Conservation (phyloP, 2,329 filamentous ascomycete species). For the Fusarium zealandicum region DNA sequence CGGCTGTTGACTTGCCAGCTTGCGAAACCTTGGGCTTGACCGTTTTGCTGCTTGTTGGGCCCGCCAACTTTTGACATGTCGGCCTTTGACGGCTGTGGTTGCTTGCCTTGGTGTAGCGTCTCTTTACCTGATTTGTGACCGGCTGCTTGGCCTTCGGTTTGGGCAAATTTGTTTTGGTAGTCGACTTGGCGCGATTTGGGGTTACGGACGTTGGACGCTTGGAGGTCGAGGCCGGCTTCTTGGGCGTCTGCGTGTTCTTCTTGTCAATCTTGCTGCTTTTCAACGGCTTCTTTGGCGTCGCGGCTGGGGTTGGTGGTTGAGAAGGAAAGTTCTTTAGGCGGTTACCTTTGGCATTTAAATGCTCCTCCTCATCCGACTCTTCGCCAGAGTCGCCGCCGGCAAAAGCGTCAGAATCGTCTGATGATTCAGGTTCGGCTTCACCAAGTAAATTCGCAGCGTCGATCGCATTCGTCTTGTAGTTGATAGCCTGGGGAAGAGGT, state of each 20-base stretch:
- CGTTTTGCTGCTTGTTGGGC: conserved; percentile 7
- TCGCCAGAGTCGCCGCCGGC: conserved; percentile 45
- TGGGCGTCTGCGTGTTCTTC: conserved; percentile 43
- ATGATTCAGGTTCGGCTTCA: conserved; percentile 39
- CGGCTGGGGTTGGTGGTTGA: conserved; percentile 35
- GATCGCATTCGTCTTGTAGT: conserved; percentile 44
- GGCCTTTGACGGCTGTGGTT: conserved; percentile 19
- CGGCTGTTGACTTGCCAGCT: neutral
- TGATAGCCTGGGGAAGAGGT: conserved; percentile 43
- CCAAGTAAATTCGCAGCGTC: conserved; percentile 35
- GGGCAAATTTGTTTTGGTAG: conserved; percentile 18
- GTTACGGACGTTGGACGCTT: conserved; percentile 28
- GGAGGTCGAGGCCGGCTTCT: conserved; percentile 29
- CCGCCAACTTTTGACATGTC: conserved; percentile 1
- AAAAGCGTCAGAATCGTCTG: conserved; percentile 48
- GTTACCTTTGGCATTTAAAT: conserved; percentile 47
- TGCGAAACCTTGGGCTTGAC: conserved; percentile 1
- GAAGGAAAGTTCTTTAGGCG: conserved; percentile 37
- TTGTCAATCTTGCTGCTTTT: conserved; percentile 45
- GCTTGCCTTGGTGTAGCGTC: conserved; percentile 13
- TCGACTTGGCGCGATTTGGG: conserved; percentile 24
- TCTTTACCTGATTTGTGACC: conserved; percentile 40
- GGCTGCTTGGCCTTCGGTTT: conserved; percentile 18
- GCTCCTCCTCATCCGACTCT: conserved; percentile 35
- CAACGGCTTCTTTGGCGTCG: conserved; percentile 39